These are phyloP conservation scores for Cytospora leucostoma DNA, from an alignment of 2,329 filamentous ascomycete species.

Conservation along the genomic window DNA sequence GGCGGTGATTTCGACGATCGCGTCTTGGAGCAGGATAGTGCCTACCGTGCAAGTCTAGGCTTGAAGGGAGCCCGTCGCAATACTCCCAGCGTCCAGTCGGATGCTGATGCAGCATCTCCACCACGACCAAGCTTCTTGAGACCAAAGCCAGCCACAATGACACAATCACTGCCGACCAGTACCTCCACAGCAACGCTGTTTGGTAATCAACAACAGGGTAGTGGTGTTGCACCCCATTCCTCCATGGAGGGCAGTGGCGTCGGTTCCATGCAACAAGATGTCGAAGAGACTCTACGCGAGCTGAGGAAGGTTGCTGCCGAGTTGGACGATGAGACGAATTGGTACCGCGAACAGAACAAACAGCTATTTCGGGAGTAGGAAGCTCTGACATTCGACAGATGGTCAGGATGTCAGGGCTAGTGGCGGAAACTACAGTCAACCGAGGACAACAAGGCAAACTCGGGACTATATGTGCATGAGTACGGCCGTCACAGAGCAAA, in stretches of 20 bases:
- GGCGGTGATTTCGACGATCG: slow-evolving; percentile 24
- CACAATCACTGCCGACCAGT: slow-evolving; percentile 24
- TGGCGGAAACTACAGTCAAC: neutral
- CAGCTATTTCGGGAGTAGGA: slow-evolving; percentile 37
- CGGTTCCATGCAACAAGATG: slow-evolving; percentile 34
- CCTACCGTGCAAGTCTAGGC: slow-evolving; percentile 25
- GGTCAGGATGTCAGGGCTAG: slow-evolving; percentile 30
- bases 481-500: neutral
- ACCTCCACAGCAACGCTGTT: slow-evolving; percentile 18
- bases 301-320: slow-evolving; percentile 46
- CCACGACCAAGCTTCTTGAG: slow-evolving; percentile 19
- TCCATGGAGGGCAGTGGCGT: slow-evolving; percentile 54
- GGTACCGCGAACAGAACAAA: slow-evolving; percentile 50
- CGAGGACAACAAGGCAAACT: neutral
- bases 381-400: slow-evolving; percentile 35
- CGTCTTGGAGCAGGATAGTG: slow-evolving; percentile 25
- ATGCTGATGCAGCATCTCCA: slow-evolving; percentile 21
- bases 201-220: slow-evolving; percentile 7
- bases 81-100: slow-evolving; percentile 18
- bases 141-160: neutral
- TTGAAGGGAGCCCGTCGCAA: slow-evolving; percentile 23
- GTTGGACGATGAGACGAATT: slow-evolving; percentile 49
- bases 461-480: neutral
- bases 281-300: slow-evolving; percentile 44
- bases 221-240: slow-evolving; percentile 9